phyloP scores from a whole-genome alignment of 2,329 filamentous ascomycete species.

The Sporothrix humicola region DNA sequence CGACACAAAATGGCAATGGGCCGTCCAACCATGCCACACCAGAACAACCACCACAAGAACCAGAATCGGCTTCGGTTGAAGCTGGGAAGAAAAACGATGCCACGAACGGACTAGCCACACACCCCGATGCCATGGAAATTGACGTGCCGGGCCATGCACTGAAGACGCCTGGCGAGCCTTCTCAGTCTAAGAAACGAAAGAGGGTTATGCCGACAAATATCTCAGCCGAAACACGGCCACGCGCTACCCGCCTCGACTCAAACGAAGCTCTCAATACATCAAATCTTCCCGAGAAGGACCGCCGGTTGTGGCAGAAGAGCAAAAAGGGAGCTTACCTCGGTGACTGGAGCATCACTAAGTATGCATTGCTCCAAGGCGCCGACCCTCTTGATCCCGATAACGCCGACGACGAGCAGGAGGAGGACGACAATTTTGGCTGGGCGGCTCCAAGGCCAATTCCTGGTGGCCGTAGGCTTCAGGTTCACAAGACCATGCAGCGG shows the following conservation, averaged over 20 bases:
- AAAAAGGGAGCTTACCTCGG: slow-evolving; percentile 47
- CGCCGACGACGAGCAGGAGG: neutral
- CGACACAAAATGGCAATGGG: neutral
- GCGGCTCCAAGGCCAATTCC: slow-evolving; percentile 42
- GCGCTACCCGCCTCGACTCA: too few species aligned
- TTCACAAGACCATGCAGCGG: slow-evolving; percentile 50
- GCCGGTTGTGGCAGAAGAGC: slow-evolving; percentile 33
- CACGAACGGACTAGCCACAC: neutral
- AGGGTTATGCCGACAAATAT: slow-evolving; percentile 41
- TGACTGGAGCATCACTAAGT: slow-evolving; percentile 40
- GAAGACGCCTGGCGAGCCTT: neutral
- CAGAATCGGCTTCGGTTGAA: neutral
- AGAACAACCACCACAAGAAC: neutral
- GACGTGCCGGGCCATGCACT: neutral
- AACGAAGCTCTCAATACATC: too few species aligned
- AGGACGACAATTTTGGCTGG: slow-evolving; percentile 33
- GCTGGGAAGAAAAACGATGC: neutral
- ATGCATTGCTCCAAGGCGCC: slow-evolving; percentile 30
- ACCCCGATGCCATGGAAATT: neutral
- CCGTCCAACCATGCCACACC: neutral
- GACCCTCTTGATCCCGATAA: slow-evolving; percentile 23
- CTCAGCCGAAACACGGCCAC: slow-evolving; percentile 10
- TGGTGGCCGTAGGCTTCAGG: slow-evolving; percentile 53
- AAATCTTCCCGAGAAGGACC: too few species aligned
- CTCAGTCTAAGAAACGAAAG: slow-evolving; percentile 42